Base-by-base conservation (phyloP, 441 rosid species). In the Gossypium laxum region DNA sequence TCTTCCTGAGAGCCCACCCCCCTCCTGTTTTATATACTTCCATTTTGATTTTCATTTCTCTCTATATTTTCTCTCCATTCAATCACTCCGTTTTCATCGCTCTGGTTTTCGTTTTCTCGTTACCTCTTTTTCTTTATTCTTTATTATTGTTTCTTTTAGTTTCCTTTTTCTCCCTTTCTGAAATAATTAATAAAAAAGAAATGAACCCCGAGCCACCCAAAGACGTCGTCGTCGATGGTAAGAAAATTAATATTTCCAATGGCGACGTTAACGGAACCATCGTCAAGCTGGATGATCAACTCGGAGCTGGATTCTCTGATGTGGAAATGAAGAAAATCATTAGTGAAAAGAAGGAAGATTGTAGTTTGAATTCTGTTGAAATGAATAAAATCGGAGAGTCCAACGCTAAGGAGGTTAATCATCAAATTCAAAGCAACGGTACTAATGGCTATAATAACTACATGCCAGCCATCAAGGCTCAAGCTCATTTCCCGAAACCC, bases 401-500 rank as follows among this genome's bases (percentile, higher is more conserved):
- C 24, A 5, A 60, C 12, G 64, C 1, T 17, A 48, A 26, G 22
- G 38, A n/a, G 54, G 60, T 6, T 11, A 50, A 47, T 12, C 15
- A 34, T 5, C 51, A 19, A 54, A 1, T 19, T 2, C 51, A 54
- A 54, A 54, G 59, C 0, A 55, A 21, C 7, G 34, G 64, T 1
- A 43, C 21, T 4, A 45, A 45, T 21, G 55, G 70, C 14, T 32
- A 24, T n/a, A 66, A 47, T 14, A 52, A 14, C 26, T 19, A 72
- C 47, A 51, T 72, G 12, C 75, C 69, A 1, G 28, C 55, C n/a
- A 73, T 84, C 75, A 80, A 79, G 67, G 91, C 97, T 12, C 94
- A 86, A 68, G 82, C 83, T 8, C 84, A 75, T 43, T 86, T 93
- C 1, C 98, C 97, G 3, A 86, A 83, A 69, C 96, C 88, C 2